Evolutionary conservation across 176 grass and related monocot species (phyloP).

Genomic region (Aegilops sharonensis): DNA sequence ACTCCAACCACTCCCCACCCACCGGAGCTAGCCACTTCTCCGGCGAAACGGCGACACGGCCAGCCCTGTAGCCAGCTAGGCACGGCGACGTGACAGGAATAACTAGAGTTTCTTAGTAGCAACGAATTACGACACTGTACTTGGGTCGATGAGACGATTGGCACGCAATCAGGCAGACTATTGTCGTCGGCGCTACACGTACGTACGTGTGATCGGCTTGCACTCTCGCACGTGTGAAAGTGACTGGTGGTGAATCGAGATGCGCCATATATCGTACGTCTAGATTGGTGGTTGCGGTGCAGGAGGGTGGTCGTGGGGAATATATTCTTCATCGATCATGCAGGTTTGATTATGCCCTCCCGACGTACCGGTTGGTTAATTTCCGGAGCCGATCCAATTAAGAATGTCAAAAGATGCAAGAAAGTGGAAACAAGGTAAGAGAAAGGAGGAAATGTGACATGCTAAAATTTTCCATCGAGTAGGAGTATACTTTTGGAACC

Average conservation of each 20-base stretch:
- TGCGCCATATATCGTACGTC: not conserved
- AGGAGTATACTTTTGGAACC: not conserved
- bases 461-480: not conserved
- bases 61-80: not conserved
- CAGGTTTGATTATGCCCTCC: conserved; percentile 26
- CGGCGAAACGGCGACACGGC: conserved; percentile 20
- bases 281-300: conserved; percentile 3
- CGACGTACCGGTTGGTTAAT: not conserved
- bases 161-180: not conserved
- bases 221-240: conserved; percentile 1
- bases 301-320: not conserved
- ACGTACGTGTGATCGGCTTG: not conserved
- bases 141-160: not conserved
- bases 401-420: not conserved
- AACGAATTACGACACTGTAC: not conserved
- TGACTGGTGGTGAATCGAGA: not conserved
- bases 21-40: not conserved
- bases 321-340: conserved; percentile 9
- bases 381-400: not conserved
- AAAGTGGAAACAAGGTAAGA: not conserved
- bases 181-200: not conserved
- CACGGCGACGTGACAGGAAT: not conserved
- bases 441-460: not conserved
- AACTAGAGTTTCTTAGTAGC: not conserved
- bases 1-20: conserved; percentile 50